Conservation (phyloP, 306 rosid species). For the Prosopis cineraria region DNA sequence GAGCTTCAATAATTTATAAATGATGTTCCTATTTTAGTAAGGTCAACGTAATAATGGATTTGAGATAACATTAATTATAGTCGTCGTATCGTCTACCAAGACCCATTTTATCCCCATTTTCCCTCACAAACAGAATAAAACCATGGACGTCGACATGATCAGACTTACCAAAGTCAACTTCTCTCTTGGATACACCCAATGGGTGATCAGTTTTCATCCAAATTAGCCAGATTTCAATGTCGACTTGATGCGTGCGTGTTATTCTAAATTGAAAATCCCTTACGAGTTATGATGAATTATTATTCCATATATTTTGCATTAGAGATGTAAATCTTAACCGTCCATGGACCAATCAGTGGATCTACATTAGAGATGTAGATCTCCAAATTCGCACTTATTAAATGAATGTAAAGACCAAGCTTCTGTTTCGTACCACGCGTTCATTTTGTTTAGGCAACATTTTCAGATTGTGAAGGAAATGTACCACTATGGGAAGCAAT, state of each 20-base stretch:
- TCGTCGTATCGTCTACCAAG: neutral
- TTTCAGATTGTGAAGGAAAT: slow-evolving; percentile 58
- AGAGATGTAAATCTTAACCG: too few species aligned
- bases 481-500: slow-evolving; percentile 68
- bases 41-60: neutral
- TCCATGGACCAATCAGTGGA: too few species aligned
- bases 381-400: too few species aligned
- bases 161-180: neutral
- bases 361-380: too few species aligned
- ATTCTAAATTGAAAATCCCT: too few species aligned
- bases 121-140: neutral
- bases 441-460: neutral
- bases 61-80: neutral
- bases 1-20: neutral
- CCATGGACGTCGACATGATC: neutral
- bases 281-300: too few species aligned
- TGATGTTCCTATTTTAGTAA: neutral
- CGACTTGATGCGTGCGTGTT: too few species aligned
- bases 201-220: neutral
- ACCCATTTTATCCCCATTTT: neutral
- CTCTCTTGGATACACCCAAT: neutral
- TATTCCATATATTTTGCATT: too few species aligned
- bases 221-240: neutral
- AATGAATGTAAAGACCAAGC: neutral
- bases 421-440: neutral